Conservation (phyloP, 2,329 filamentous ascomycete genomes). For the Stenocarpella maydis region DNA sequence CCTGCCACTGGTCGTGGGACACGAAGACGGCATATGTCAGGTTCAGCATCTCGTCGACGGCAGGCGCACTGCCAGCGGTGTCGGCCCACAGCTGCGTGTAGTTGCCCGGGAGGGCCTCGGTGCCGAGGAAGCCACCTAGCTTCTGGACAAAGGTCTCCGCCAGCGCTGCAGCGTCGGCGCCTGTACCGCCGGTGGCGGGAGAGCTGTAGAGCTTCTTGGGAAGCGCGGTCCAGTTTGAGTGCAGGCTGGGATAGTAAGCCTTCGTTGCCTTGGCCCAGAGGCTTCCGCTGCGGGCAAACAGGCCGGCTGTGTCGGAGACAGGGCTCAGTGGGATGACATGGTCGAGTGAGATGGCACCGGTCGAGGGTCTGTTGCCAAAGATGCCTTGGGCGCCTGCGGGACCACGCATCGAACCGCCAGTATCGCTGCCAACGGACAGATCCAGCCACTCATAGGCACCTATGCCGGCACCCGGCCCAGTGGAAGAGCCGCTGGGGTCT, state of each 20-base stretch:
- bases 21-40: conserved; percentile 48
- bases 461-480: conserved; percentile 49
- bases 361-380: conserved; percentile 55
- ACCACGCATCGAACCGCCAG: conserved; percentile 55
- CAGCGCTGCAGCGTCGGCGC: conserved; percentile 38
- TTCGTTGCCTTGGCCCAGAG: conserved; percentile 46
- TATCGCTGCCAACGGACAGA: conserved; percentile 53
- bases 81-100: conserved; percentile 41
- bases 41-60: conserved; percentile 42
- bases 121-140: conserved; percentile 42
- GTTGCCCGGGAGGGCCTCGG: conserved; percentile 36
- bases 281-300: conserved; percentile 48
- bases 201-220: conserved; percentile 45
- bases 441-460: conserved; percentile 56
- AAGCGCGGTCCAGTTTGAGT: conserved; percentile 45
- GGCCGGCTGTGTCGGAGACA: conserved; percentile 53
- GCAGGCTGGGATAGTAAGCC: conserved; percentile 42
- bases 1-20: conserved; percentile 47
- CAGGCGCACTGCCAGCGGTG: conserved; percentile 28
- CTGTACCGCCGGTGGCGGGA: conserved; percentile 34
- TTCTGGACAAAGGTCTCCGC: conserved; percentile 40
- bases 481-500: conserved; percentile 55
- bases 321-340: conserved; percentile 52
- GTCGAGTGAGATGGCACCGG: conserved; percentile 50
- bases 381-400: conserved; percentile 53